Evolutionary conservation across 768 basidiomycete genomes (phyloP).

Genomic region (Tricholoma furcatifolium): DNA sequence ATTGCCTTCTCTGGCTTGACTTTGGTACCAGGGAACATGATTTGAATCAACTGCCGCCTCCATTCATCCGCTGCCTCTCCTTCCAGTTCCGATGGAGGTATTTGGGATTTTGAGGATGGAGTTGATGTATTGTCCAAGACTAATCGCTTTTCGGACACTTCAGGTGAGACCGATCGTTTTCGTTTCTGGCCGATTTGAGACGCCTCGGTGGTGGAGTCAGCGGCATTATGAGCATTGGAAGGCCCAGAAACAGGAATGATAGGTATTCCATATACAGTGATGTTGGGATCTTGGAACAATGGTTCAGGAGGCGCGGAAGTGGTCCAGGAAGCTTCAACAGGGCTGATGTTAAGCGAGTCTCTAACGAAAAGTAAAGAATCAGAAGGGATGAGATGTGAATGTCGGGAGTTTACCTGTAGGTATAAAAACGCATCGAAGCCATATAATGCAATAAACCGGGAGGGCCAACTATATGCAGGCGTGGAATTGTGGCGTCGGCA

Average conservation of each 20-base stretch:
- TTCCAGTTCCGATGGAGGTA: slow-evolving; percentile 35
- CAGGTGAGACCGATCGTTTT: slow-evolving; percentile 41
- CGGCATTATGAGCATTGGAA: background rate
- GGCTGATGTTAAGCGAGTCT: slow-evolving; percentile 47
- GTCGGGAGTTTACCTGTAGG: slow-evolving; percentile 55
- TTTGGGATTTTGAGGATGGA: slow-evolving; percentile 20
- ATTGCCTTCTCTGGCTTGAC: slow-evolving; percentile 9
- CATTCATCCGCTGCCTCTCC: slow-evolving; percentile 54
- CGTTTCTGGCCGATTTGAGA: slow-evolving; percentile 35
- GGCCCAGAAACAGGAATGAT: slow-evolving; percentile 23
- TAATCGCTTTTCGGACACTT: slow-evolving; percentile 35
- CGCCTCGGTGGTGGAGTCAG: background rate
- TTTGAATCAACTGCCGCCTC: slow-evolving; percentile 46
- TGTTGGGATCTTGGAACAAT: slow-evolving; percentile 59
- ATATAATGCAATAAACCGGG: slow-evolving; percentile 68
- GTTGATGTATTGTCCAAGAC: slow-evolving; percentile 2
- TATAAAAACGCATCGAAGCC: slow-evolving; percentile 68
- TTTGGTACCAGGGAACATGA: slow-evolving; percentile 61
- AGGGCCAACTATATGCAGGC: slow-evolving; percentile 69
- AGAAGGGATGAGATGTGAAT: background rate
- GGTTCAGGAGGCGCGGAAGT: slow-evolving; percentile 32
- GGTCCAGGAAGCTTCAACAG: slow-evolving; percentile 39
- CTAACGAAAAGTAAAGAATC: slow-evolving; percentile 27
- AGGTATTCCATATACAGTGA: slow-evolving; percentile 65
- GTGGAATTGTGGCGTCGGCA: slow-evolving; percentile 64